phyloP scores from a whole-genome alignment of 2,329 filamentous ascomycete species.

The Penicillium sp. region DNA sequence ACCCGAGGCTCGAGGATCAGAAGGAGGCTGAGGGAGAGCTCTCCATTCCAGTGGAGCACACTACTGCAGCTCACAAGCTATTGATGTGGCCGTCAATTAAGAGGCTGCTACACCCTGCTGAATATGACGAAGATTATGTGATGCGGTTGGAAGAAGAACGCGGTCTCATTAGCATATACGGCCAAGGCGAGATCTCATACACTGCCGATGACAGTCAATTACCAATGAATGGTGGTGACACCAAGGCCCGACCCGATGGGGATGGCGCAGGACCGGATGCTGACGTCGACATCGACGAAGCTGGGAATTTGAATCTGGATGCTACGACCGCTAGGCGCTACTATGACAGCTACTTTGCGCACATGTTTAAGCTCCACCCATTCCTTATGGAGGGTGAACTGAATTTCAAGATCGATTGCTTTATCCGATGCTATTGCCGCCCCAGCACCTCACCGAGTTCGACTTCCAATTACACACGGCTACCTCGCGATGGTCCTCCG shows the following conservation, averaged over 20 bases:
- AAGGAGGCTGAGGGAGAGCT: constrained; percentile 54
- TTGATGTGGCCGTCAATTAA: constrained; percentile 70
- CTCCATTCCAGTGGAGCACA: constrained; percentile 80
- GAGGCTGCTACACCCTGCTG: constrained; percentile 58
- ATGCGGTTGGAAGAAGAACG: constrained; percentile 72
- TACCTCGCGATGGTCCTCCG: constrained; percentile 28
- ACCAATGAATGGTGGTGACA: constrained; percentile 26
- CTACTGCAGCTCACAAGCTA: constrained; percentile 81
- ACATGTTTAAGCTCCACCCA: constrained; percentile 65
- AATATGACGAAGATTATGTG: constrained; percentile 68
- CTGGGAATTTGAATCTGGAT: constrained; percentile 56
- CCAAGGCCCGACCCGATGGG: constrained; percentile 9
- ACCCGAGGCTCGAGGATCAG: constrained; percentile 11
- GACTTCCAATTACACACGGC: neutral
- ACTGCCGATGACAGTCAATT: constrained; percentile 51
- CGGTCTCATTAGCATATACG: constrained; percentile 72
- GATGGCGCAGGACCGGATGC: constrained; percentile 28
- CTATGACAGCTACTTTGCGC: constrained; percentile 56
- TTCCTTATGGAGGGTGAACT: constrained; percentile 59
- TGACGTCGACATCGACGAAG: constrained; percentile 52
- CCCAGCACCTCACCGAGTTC: constrained; percentile 14
- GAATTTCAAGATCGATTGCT: constrained; percentile 52
- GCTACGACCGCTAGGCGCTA: constrained; percentile 51
- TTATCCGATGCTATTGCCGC: constrained; percentile 51
- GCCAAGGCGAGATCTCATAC: constrained; percentile 72